Evolutionary conservation across 208 protist species (phyloP).

Genomic region (Acanthamoeba lenticulata): DNA sequence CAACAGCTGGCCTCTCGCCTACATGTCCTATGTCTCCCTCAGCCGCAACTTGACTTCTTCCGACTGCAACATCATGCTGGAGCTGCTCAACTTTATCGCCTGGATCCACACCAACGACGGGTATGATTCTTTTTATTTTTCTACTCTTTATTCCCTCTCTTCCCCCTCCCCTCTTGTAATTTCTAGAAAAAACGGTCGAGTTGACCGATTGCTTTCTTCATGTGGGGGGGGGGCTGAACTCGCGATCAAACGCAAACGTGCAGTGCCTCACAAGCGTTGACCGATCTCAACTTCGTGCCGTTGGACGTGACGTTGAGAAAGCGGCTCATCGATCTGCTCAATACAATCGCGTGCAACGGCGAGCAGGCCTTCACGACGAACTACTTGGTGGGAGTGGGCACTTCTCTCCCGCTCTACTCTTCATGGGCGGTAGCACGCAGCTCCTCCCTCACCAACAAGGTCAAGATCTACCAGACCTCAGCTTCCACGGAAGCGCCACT

Average conservation of each 20-base stretch:
- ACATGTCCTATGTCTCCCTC: background rate
- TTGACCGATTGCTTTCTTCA: background rate
- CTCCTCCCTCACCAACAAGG: background rate
- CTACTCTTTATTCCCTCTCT: no score
- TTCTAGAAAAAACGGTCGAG: no score
- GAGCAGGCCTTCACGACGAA: background rate
- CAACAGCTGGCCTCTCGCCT: conserved; percentile 1
- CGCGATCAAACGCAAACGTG: no score
- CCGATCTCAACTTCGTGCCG: background rate
- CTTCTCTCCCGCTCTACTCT: background rate
- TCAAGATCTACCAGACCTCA: background rate
- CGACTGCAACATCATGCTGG: background rate
- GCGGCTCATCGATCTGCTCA: background rate
- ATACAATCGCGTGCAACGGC: background rate
- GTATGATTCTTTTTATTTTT: no score
- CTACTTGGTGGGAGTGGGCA: background rate
- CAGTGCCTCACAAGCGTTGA: background rate
- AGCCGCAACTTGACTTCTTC: background rate
- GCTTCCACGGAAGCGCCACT: background rate
- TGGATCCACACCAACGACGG: conserved; percentile 40
- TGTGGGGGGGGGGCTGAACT: no score
- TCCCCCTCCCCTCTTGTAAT: no score
- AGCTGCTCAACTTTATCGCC: background rate
- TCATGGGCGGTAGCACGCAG: background rate
- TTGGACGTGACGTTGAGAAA: background rate